Base-by-base conservation (phyloP, 805 yeast species). In the Metschnikowia henanensis region DNA sequence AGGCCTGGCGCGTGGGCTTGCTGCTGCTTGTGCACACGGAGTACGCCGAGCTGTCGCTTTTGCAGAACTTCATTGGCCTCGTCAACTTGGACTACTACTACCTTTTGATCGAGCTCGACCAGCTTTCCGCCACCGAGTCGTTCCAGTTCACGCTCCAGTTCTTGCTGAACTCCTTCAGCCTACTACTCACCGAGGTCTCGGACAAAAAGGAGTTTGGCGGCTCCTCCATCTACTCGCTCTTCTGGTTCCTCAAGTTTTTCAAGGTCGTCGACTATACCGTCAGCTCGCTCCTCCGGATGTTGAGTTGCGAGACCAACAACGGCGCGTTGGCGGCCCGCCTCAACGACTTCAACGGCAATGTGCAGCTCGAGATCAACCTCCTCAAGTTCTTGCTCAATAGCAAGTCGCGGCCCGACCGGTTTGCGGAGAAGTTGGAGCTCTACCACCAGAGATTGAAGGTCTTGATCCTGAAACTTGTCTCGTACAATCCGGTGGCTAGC, bases 61-160 rank as follows among this genome's bases (percentile, higher is more conserved):
- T 68, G 29, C 68, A 62, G 46, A 68, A 68, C 38, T 61, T 55
- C 41, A 62, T 66, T 9, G 60, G 70, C 2, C 46, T 62, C 29
- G 56, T 66, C 15, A 68, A 71, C 49, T 50, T 70, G 44, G 63
- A 68, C 49, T 70, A 66, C 52, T 70, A 65, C 49, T 72, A 66
- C 49, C 51, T 71, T 18, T 52, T 63, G 28, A 64, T 70, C 19
- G 76, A 72, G 51, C 49, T 72, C 21, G 75, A 71, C 53, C 74
- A 68, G 51, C 45, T 69, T 2, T 64, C 71, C 8, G 45, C 62
- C 5, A 62, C 66, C 15, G 69, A 70, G 43, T 62, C 68, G 39
- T 61, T 62, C 36, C 75, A 70, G 47, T 70, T 70, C 50, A 63
- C 73, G 6, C 57, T 69, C 15, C 75, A 71, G 46, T 71, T 70